Evolutionary conservation across 768 basidiomycete genomes (phyloP).

Genomic region (Calocera viscosa): DNA sequence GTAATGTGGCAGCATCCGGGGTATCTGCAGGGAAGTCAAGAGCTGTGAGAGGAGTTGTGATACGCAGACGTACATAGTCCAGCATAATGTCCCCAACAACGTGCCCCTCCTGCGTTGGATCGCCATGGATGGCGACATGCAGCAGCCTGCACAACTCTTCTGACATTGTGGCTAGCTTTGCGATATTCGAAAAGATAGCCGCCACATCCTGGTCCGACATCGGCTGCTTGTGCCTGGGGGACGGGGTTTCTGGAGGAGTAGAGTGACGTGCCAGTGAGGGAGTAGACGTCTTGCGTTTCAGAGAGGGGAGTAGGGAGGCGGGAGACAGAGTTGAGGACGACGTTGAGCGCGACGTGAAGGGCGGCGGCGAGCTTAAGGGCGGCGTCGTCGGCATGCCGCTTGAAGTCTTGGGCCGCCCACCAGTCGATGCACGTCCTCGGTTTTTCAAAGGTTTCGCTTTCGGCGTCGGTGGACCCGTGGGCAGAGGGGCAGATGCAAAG

Average conservation of each 20-base stretch:
- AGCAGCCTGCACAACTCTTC: constrained; percentile 36
- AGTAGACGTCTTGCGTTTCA: constrained; percentile 23
- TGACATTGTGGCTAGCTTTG: constrained; percentile 59
- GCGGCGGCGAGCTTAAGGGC: constrained; percentile 5
- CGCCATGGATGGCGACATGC: not conserved
- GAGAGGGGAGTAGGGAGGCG: constrained; percentile 33
- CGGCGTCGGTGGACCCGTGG: not conserved
- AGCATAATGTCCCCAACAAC: not conserved
- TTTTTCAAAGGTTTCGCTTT: not conserved
- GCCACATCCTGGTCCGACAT: constrained; percentile 60
- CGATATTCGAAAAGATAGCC: constrained; percentile 64
- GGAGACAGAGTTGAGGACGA: constrained; percentile 26
- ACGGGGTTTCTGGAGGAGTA: constrained; percentile 28
- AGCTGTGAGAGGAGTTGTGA: not conserved
- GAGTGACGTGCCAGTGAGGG: constrained; percentile 38
- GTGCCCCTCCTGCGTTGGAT: not conserved
- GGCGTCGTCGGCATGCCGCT: not conserved
- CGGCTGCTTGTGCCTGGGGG: constrained; percentile 31
- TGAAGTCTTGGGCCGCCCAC: not conserved
- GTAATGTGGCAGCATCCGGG: constrained; percentile 58
- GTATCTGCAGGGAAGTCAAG: constrained; percentile 36
- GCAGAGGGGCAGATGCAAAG: not conserved
- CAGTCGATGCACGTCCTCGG: not conserved
- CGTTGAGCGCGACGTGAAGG: constrained; percentile 12
- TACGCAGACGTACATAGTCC: not conserved